Evolutionary conservation across 2,329 filamentous ascomycete species (phyloP), one percentile per base, ranked within the genome.

Genomic region (Tolypocladium paradoxum): DNA sequence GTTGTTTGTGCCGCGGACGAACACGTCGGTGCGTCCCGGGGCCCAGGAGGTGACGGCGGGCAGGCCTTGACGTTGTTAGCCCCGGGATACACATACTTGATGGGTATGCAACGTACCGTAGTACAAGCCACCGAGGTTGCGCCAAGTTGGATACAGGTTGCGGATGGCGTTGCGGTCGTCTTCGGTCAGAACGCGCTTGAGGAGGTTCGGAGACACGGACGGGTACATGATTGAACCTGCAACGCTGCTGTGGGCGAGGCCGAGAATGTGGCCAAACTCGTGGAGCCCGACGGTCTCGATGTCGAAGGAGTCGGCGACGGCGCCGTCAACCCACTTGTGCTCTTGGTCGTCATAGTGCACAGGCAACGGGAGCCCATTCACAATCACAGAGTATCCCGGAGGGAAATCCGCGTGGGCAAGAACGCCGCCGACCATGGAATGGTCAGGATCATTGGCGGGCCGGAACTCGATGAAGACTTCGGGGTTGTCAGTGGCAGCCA

Each of bases 391-490:
- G 51, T 38, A 53, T 8, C 46, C 51, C 14, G 51, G 35, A 14
- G 51, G 51, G 29, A 45, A 49, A 24, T 53, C 46, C 36, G n/a
- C n/a, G 27, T 53, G 46, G 18, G 46, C 51, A 6, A 49, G 45
- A 53, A 53, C 43, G 29, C 51, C 46, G 3, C 20, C 29, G n/a
- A 53, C 51, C 35, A 49, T 53, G 45, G 24, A 53, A 33, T 53
- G 46, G 47, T 53, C 51, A 27, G 43, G 46, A 35, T 53, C 46
- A 27, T 49, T 49, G 46, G 36, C 46, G 5, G 45, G 46, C 1
- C 46, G n/a, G 51, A 49, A 53, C 27, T 48, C 46, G 14, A 53
- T 24, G 24, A 49, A 53, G 33, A 53, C 51, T 22, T 49, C 35
- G 8, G 46, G 51, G 20, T 24, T 40, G 22, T 49, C 22, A 16